Conservation (phyloP, 768 basidiomycete genomes). For the Suillus placidus region DNA sequence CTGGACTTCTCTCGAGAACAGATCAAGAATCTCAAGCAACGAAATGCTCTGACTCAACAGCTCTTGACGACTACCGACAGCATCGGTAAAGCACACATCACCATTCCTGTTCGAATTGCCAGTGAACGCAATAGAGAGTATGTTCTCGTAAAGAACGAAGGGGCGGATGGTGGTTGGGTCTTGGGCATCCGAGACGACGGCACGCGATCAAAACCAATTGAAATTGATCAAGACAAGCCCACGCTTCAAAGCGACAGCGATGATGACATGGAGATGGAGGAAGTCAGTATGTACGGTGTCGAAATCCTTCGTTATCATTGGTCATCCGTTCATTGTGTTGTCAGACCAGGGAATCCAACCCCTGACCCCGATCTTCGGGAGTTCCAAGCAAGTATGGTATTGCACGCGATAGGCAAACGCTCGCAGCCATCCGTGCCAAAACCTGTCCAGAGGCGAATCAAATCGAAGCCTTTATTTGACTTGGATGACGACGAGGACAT, state of each 20-base stretch:
- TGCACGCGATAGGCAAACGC: constrained; percentile 59
- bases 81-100: constrained; percentile 86
- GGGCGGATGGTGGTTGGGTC: constrained; percentile 89
- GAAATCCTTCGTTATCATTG: constrained; percentile 2
- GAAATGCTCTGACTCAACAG: constrained; percentile 92
- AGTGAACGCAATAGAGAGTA: constrained; percentile 95
- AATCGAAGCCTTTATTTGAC: constrained; percentile 54
- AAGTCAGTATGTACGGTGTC: constrained; percentile 64
- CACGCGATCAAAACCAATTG: constrained; percentile 82
- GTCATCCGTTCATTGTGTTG: constrained; percentile 18
- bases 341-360: constrained; percentile 34
- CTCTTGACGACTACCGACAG: constrained; percentile 89
- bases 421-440: constrained; percentile 35
- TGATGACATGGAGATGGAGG: constrained; percentile 77
- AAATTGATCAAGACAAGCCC: constrained; percentile 69
- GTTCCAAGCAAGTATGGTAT: constrained; percentile 61
- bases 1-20: constrained; percentile 97
- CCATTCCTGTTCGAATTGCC: constrained; percentile 92
- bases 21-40: constrained; percentile 85
- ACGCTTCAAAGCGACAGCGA: constrained; percentile 40
- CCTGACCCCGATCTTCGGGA: constrained; percentile 66
- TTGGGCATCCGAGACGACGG: constrained; percentile 90
- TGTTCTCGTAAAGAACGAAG: constrained; percentile 91
- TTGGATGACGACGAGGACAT: constrained; percentile 50
- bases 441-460: constrained; percentile 38